Base-by-base conservation (phyloP, 768 basidiomycete species). In the Sutorius australiensis region DNA sequence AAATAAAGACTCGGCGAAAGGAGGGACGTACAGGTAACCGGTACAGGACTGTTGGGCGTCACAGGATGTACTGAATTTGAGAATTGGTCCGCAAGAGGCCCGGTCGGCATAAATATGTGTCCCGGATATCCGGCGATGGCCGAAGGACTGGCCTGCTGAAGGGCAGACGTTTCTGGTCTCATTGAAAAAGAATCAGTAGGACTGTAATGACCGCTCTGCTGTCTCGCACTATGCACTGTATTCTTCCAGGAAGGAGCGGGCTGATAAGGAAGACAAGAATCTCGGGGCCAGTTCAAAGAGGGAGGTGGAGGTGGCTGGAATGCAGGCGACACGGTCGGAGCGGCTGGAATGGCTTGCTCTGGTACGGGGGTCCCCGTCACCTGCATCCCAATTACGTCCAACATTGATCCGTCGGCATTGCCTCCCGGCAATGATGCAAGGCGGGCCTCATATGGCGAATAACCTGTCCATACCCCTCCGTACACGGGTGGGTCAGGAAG, bases 11-110 rank as follows among this genome's bases (percentile, higher is more conserved):
- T 17, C 32, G 33, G 6, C 28, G 16, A 28, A 37, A 50, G 21
- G 34, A 37, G 10, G 24, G 32, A 55, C 65, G 43, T 48, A 65
- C 65, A 7, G 16, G 49, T 11, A 28, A 32, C 48, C 13, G 39
- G 13, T 36, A 54, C 60, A 54, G 52, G 55, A 47, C 42, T 32
- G 3, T 10, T 24, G 4, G 6, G 14, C 3, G 24, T 3, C n/a
- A 14, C 19, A 28, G 24, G 21, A 2, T 47, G 54, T 30, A 54
- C 56, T 40, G 49, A 50, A 46, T 30, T 27, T 16, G 43, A 2
- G 11, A 8, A 11, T 21, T 0, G 19, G 12, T 10, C 5, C 39
- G 38, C 44, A 40, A 31, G 7, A 44, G 8, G 16, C 14, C 52
- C 32, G 49, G 42, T 38, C 17, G 28, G 50, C 21, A 31, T 9